These are phyloP conservation scores for Didymella glomerata DNA, from an alignment of 2,329 filamentous ascomycete genomes.

Conservation along the genomic window DNA sequence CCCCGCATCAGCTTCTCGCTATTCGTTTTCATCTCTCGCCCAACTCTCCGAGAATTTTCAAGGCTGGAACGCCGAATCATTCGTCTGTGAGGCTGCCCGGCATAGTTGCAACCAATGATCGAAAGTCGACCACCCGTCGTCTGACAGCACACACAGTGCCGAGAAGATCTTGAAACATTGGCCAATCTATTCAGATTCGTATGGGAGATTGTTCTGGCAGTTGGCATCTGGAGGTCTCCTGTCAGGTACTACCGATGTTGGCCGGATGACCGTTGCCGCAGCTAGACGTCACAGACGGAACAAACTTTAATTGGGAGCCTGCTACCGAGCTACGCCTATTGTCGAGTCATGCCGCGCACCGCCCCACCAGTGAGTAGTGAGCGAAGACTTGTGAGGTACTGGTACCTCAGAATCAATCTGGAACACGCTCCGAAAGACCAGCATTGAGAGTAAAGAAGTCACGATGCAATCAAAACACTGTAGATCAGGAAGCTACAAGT, in stretches of 20 bases:
- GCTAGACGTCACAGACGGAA: not conserved
- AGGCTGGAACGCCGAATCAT: not conserved
- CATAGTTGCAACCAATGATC: not conserved
- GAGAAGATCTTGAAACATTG: conserved; percentile 7
- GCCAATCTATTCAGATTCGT: not conserved
- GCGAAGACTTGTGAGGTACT: not conserved
- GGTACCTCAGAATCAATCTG: not conserved
- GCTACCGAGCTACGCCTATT: conserved; percentile 4
- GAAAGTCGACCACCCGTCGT: not conserved
- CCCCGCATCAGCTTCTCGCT: not conserved
- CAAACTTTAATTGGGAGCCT: conserved; percentile 1
- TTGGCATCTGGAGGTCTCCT: not conserved
- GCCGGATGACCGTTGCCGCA: conserved; percentile 2
- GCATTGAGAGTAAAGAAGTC: not conserved
- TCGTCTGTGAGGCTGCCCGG: not conserved
- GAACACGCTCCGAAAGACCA: conserved; percentile 1
- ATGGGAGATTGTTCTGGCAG: conserved; percentile 3
- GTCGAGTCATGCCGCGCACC: conserved; percentile 11
- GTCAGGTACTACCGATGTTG: conserved; percentile 2
- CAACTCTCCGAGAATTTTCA: not conserved
- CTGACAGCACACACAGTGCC: not conserved
- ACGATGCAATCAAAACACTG: not conserved
- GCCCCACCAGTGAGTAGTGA: not conserved
- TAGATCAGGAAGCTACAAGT: not conserved
- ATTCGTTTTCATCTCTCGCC: not conserved